Evolutionary conservation across 2,329 filamentous ascomycete species (phyloP).

Genomic region (Cadophora sp.): DNA sequence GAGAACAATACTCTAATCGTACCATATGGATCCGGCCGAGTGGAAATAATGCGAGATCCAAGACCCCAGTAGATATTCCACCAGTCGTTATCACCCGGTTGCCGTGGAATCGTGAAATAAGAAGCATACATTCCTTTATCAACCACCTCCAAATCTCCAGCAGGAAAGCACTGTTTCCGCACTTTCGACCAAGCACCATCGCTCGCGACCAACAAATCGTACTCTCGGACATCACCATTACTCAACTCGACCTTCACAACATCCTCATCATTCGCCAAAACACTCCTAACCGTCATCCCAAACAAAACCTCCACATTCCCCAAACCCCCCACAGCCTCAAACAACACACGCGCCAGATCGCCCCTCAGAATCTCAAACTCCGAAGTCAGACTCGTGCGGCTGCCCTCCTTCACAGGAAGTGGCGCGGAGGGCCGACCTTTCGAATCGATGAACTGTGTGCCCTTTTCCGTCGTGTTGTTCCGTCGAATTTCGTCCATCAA

Average conservation of each 20-base stretch:
- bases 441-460: too few species aligned
- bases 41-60: slow-evolving; percentile 5
- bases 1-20: slow-evolving; percentile 25
- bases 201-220: not conserved
- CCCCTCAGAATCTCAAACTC: too few species aligned
- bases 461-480: too few species aligned
- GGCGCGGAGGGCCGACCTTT: too few species aligned
- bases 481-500: too few species aligned
- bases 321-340: not conserved
- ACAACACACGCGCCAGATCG: too few species aligned
- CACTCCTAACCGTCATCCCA: not conserved
- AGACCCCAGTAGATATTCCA: slow-evolving; percentile 25
- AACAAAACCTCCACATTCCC: not conserved
- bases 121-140: not conserved
- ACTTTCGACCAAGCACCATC: not conserved
- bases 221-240: not conserved
- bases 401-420: too few species aligned
- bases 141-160: not conserved
- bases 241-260: not conserved
- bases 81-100: slow-evolving; percentile 22
- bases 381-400: too few species aligned
- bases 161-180: not conserved
- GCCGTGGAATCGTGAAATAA: slow-evolving; percentile 15
- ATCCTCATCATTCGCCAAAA: not conserved
- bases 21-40: slow-evolving; percentile 19